Conservation (phyloP, 441 rosid species). For the Populus hybrid region DNA sequence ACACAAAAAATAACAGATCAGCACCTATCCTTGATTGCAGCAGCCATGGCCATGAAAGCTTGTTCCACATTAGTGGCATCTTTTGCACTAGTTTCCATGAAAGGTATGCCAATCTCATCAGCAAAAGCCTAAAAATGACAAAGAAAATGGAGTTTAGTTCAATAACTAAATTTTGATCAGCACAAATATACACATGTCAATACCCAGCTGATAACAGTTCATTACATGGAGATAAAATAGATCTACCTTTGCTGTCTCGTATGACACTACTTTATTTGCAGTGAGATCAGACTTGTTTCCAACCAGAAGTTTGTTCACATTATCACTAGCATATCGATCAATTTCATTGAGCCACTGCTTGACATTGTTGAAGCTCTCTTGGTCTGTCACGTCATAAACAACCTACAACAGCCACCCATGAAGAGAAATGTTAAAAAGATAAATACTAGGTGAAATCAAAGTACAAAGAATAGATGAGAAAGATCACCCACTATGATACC, state of each 20-base stretch:
- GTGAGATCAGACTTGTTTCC: conserved; percentile 81
- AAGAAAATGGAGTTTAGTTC: neutral
- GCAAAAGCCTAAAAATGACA: conserved; percentile 55
- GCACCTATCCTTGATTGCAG: conserved; percentile 66
- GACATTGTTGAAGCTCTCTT: conserved; percentile 16
- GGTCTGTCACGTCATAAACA: conserved; percentile 81
- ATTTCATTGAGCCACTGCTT: conserved; percentile 84
- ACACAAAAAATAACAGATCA: too few relatives aligned
- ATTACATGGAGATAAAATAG: neutral
- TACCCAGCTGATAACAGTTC: neutral
- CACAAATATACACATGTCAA: neutral
- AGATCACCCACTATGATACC: conserved; percentile 48
- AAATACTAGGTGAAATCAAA: neutral
- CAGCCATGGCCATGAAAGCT: conserved; percentile 88
- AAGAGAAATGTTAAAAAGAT: neutral
- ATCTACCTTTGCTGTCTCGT: conserved; percentile 66
- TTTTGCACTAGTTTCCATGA: conserved; percentile 82
- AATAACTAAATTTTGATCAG: neutral
- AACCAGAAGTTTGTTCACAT: conserved; percentile 79
- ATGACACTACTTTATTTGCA: conserved; percentile 66
- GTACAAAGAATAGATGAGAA: neutral
- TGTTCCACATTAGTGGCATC: conserved; percentile 68
- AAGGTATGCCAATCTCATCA: conserved; percentile 76
- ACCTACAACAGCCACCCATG: conserved; percentile 32
- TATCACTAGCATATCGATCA: conserved; percentile 79